Evolutionary conservation across 2,329 filamentous ascomycete genomes (phyloP).

Genomic region (Chalaropsis thielavioides): DNA sequence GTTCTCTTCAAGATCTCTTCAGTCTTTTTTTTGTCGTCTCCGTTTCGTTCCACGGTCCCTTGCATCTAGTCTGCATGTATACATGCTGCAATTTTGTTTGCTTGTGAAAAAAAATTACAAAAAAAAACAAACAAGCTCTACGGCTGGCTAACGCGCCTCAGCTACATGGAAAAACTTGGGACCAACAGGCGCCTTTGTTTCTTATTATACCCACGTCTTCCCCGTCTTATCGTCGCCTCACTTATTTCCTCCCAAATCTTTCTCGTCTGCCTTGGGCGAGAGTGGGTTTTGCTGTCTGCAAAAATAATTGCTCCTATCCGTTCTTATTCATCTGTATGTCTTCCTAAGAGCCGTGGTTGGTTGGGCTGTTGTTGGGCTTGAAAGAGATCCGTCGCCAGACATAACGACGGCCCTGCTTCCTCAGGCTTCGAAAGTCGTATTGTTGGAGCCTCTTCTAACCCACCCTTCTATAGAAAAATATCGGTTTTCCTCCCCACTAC

Average conservation of each 20-base stretch:
- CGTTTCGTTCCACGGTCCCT: background rate
- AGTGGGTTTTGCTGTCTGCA: background rate
- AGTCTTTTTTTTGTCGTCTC: background rate
- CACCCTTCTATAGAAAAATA: background rate
- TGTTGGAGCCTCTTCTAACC: background rate
- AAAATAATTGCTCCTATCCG: background rate
- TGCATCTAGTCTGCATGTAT: background rate
- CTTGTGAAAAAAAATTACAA: constrained; percentile 2
- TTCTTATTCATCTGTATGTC: background rate
- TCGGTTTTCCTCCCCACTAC: background rate
- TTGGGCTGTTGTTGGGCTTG: background rate
- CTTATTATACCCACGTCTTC: background rate
- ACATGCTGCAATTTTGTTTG: background rate
- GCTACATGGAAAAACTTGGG: constrained; percentile 4
- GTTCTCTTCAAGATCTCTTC: background rate
- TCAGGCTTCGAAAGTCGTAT: background rate
- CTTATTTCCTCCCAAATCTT: background rate
- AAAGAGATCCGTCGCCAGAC: too few species aligned
- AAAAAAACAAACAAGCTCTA: constrained; percentile 1
- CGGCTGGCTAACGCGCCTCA: background rate
- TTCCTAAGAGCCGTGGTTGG: background rate
- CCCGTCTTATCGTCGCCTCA: background rate
- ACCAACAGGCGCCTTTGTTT: background rate
- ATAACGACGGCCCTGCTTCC: background rate
- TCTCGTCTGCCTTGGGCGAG: background rate